Base-by-base conservation (phyloP, 306 rosid genomes). In the Carpinus fangiana region DNA sequence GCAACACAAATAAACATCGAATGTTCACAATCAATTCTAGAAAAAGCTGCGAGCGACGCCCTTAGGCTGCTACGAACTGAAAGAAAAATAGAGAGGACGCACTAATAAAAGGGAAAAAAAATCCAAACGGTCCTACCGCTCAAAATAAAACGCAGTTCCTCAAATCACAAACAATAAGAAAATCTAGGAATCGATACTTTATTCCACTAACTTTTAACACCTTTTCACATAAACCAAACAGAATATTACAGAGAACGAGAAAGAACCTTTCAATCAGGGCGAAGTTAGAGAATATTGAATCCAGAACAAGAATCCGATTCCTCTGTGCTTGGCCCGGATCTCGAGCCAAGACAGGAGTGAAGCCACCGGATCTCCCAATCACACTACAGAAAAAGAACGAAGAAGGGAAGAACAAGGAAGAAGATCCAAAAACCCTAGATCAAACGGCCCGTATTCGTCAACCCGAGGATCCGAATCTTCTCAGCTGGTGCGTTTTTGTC, bases 301-400 rank as follows among this genome's bases (percentile, higher is more conserved):
- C 88, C 48, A 65, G 46, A 83, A 82, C 77, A 82, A 52, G 80
- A 87, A 86, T 48, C 78, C 16, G 86, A 83, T 78, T 72, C 86
- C 67, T 80, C 92, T 83, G 94, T 80, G 73, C 97, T 90, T 91
- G 94, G 97, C 97, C 88, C 92, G 91, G 94, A 91, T 90, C 94
- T 91, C 97, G 97, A 91, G 97, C 97, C 97, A 91, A 91, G 94
- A 88, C 94, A 86, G 90, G 87, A 86, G 89, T 79, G 89, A 82
- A 79, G 80, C 85, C 59, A 70, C 61, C 55, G 66, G 84, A 80
- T 26, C 48, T 65, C 60, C 82, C 70, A 80, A 84, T 74, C 84
- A 83, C 72, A 59, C 71, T 50, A 12, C 74, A 23, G 80, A 23
- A 62, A 18, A 41, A 8, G 11, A 16, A 38, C 21, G 13, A 70